These are phyloP conservation scores for Gossypium herbaceum DNA, from an alignment of 345 rosid species.

Conservation along the genomic window DNA sequence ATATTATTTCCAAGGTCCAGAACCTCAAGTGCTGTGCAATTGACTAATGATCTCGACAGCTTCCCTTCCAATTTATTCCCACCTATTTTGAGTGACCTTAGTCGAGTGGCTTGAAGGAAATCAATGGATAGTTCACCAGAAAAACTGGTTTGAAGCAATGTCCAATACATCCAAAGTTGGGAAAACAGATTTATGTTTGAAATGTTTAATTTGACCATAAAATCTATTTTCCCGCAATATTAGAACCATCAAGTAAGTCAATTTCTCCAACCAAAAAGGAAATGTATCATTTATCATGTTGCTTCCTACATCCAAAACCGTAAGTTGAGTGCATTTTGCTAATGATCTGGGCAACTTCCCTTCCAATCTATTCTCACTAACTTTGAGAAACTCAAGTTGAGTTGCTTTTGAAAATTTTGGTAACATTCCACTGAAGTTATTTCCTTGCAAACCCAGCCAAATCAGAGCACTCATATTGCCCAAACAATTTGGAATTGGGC, in stretches of 20 bases:
- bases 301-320: neutral
- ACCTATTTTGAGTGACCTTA: neutral
- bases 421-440: too few relatives aligned
- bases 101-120: neutral
- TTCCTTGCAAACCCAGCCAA: neutral
- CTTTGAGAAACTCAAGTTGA: neutral
- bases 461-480: neutral
- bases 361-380: neutral
- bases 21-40: neutral
- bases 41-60: neutral
- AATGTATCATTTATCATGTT: neutral
- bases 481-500: too few relatives aligned
- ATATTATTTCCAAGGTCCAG: neutral
- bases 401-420: neutral
- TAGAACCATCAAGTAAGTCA: rapidly evolving
- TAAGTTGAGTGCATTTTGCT: neutral
- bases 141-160: neutral
- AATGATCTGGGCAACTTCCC: conserved; percentile 3
- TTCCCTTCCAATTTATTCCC: neutral
- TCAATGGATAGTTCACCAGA: neutral
- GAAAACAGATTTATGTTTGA: neutral
- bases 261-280: neutral
- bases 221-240: neutral
- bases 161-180: neutral
- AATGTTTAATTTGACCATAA: neutral